These are phyloP conservation scores for Rubia tinctorum DNA, from an alignment of 305 asterid genomes.

Conservation along the genomic window DNA sequence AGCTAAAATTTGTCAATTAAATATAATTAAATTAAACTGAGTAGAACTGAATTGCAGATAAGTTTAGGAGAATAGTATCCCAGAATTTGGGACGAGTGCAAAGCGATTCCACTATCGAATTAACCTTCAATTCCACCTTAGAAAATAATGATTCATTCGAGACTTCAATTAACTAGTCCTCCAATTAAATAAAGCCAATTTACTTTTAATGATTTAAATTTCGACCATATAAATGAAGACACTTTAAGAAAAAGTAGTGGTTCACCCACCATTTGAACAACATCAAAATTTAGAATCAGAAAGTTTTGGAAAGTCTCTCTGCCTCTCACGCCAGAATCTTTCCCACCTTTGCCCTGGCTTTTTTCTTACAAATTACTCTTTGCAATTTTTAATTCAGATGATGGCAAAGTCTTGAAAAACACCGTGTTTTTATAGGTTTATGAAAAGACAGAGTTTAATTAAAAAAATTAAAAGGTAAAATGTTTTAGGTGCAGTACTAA, in stretches of 20 bases:
- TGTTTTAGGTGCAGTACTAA: too few relatives aligned
- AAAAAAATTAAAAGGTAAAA: too few relatives aligned
- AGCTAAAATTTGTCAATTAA: too few relatives aligned
- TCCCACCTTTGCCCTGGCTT: conserved; percentile 40
- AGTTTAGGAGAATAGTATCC: too few relatives aligned
- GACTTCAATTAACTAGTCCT: not conserved
- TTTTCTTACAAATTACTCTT: not conserved
- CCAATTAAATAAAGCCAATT: not conserved
- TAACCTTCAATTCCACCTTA: not conserved
- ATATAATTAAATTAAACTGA: too few relatives aligned
- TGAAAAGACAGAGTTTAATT: too few relatives aligned
- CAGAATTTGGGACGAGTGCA: too few relatives aligned
- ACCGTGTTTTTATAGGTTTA: too few relatives aligned
- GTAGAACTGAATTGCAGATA: too few relatives aligned
- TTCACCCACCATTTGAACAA: conserved; percentile 43
- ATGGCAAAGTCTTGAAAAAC: too few relatives aligned
- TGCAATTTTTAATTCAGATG: too few relatives aligned
- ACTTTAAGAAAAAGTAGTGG: conserved; percentile 27
- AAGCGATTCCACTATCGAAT: conserved; percentile 7
- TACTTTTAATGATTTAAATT: not conserved
- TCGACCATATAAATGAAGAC: not conserved
- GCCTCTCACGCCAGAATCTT: conserved; percentile 42
- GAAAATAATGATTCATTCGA: conserved; percentile 10
- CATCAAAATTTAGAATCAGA: conserved; percentile 37
- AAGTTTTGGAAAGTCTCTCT: conserved; percentile 16